Percentiles rank a stretch among this genome's conserved stretches.
phyloP scores from a whole-genome alignment of 1,284 basidiomycete genomes.

The Lignosus rhinocerotis region DNA sequence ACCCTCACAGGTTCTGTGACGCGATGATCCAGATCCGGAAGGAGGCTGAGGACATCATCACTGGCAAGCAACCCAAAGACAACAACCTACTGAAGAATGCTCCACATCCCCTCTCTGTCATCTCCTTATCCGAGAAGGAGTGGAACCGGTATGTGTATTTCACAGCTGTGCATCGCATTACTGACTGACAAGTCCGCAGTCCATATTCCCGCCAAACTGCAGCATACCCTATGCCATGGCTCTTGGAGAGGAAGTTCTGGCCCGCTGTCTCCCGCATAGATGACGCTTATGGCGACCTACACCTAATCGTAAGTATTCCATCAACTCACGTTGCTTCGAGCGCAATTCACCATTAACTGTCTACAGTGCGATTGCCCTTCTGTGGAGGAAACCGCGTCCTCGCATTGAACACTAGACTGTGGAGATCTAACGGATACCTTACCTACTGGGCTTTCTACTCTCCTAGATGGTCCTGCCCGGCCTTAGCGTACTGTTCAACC shows the following conservation, averaged over 20 bases:
- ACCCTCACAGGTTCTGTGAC: constrained; percentile 76
- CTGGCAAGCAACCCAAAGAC: constrained; percentile 82
- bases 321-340: background rate
- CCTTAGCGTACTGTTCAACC: constrained; percentile 35
- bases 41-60: constrained; percentile 87
- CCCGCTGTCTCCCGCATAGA: constrained; percentile 88
- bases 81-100: constrained; percentile 94
- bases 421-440: constrained; percentile 18
- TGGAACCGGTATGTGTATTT: constrained; percentile 77
- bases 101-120: constrained; percentile 83
- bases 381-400: constrained; percentile 68
- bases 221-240: constrained; percentile 79
- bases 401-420: constrained; percentile 20
- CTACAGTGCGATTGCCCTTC: constrained; percentile 84
- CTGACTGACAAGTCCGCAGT: constrained; percentile 36
- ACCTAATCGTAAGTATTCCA: constrained; percentile 65
- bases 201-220: constrained; percentile 88
- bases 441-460: constrained; percentile 27
- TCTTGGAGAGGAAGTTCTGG: constrained; percentile 92
- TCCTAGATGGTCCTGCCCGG: constrained; percentile 29
- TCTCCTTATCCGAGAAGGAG: constrained; percentile 68
- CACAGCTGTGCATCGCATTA: background rate
- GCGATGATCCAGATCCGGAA: constrained; percentile 95
- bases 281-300: constrained; percentile 85
- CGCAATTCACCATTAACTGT: constrained; percentile 1